Percentiles rank a stretch among this genome's conserved stretches.
These are phyloP conservation scores for Litchi chinensis DNA, from an alignment of 345 rosid species.

Conservation along the genomic window DNA sequence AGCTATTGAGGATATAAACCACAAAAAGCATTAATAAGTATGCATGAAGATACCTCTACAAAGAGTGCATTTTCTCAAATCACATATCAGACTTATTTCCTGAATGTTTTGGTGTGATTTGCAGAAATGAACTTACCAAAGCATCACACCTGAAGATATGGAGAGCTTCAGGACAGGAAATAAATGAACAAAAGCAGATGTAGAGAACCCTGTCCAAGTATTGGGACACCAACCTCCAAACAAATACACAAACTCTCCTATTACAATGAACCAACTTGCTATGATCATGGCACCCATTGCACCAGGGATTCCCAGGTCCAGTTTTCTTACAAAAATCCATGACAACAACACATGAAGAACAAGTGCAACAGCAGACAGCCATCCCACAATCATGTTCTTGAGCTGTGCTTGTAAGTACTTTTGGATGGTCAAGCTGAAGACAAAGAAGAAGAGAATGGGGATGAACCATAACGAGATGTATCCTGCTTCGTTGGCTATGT, in stretches of 20 bases:
- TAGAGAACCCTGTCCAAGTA: conserved; percentile 69
- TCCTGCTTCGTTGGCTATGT: conserved; percentile 10
- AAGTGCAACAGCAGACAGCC: conserved; percentile 29
- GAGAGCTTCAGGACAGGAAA: conserved; percentile 61
- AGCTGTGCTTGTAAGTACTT: conserved; percentile 46
- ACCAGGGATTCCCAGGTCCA: conserved; percentile 32
- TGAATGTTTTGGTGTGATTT: not conserved
- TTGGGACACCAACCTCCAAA: conserved; percentile 71
- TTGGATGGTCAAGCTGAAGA: conserved; percentile 23
- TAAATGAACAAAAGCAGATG: conserved; percentile 47
- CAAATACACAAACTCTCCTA: conserved; percentile 36
- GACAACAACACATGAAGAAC: conserved; percentile 33
- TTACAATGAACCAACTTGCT: conserved; percentile 25
- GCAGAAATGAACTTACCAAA: conserved; percentile 39
- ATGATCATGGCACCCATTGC: conserved; percentile 40
- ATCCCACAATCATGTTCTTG: conserved; percentile 34
- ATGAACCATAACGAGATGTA: conserved; percentile 15
- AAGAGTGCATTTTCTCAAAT: not conserved
- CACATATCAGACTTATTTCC: no score
- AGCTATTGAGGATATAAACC: conserved; percentile 29
- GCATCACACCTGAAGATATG: conserved; percentile 61
- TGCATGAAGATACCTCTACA: not conserved
- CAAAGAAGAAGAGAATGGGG: conserved; percentile 8
- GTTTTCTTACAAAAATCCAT: conserved; percentile 36
- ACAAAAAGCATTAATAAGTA: not conserved